Percentiles rank a stretch among this genome's conserved stretches.
These are phyloP conservation scores for Annulohypoxylon truncatum DNA, from an alignment of 2,329 filamentous ascomycete genomes.

Conservation along the genomic window DNA sequence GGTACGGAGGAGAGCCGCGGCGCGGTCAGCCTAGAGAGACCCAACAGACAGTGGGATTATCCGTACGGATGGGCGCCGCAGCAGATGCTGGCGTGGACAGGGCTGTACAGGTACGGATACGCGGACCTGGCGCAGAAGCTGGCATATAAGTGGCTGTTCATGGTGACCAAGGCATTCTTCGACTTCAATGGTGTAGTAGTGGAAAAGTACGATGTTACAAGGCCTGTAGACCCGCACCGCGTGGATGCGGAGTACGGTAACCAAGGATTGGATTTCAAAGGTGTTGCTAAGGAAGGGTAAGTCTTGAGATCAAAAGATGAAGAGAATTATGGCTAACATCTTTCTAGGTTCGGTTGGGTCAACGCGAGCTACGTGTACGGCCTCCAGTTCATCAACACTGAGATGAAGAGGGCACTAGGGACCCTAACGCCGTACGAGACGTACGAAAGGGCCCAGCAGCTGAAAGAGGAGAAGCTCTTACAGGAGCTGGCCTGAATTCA, in stretches of 20 bases:
- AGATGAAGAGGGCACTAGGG: conserved; percentile 89
- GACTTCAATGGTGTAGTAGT: conserved; percentile 99
- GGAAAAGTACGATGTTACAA: conserved; percentile 98
- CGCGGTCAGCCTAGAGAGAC: conserved; percentile 79
- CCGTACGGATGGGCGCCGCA: conserved; percentile 98
- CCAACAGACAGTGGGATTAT: conserved; percentile 98
- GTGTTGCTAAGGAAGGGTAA: conserved; percentile 94
- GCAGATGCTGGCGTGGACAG: conserved; percentile 98
- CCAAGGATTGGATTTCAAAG: conserved; percentile 94
- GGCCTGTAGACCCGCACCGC: conserved; percentile 88
- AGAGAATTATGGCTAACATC: conserved; percentile 12
- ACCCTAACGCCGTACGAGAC: conserved; percentile 88
- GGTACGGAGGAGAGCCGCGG: conserved; percentile 92
- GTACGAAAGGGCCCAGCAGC: conserved; percentile 76
- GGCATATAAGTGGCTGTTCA: conserved; percentile 96
- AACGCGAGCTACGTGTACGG: conserved; percentile 98
- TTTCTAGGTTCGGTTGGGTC: conserved; percentile 91
- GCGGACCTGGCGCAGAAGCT: conserved; percentile 88
- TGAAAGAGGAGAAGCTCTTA: conserved; percentile 65
- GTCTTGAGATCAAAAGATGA: conserved; percentile 51
- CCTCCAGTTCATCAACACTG: conserved; percentile 85
- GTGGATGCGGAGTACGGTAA: conserved; percentile 99
- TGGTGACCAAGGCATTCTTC: conserved; percentile 98
- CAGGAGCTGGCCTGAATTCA: conserved; percentile 40
- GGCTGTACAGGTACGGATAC: conserved; percentile 90